A percentile compares a stretch with the other conserved stretches of the same genome.
phyloP scores from a whole-genome alignment of 208 protist genomes.

The Lotmaria passim region DNA sequence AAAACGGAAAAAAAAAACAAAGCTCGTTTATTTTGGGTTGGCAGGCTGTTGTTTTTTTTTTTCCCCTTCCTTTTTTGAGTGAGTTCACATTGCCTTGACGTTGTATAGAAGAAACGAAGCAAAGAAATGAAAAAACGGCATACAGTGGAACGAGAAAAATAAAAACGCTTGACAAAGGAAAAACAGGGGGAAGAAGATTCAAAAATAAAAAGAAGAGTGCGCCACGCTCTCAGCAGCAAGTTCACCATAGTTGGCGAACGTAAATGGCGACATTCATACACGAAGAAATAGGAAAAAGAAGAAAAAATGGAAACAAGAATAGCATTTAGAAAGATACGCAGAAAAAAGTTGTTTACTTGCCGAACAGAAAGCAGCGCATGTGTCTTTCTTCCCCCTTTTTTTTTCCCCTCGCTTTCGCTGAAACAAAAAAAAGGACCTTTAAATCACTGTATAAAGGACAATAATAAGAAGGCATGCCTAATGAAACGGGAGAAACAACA shows the following conservation, averaged over 20 bases:
- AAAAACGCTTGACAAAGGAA: background rate
- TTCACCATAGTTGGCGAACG: no score
- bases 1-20: background rate
- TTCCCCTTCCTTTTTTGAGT: background rate
- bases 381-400: no score
- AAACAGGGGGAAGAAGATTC: background rate
- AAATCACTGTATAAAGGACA: no score
- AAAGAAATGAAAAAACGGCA: background rate
- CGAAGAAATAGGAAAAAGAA: background rate
- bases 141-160: background rate
- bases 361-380: background rate
- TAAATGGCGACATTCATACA: no score
- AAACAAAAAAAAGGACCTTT: conserved; percentile 1
- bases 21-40: no score
- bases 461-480: background rate
- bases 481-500: background rate
- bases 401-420: background rate
- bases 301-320: background rate
- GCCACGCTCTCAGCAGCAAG: no score
- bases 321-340: background rate
- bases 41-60: background rate
- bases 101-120: conserved; percentile 1
- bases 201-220: background rate
- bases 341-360: background rate
- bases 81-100: background rate